These are phyloP conservation scores for Caryopteris hybrid DNA, from an alignment of 305 asterid species.

Conservation along the genomic window DNA sequence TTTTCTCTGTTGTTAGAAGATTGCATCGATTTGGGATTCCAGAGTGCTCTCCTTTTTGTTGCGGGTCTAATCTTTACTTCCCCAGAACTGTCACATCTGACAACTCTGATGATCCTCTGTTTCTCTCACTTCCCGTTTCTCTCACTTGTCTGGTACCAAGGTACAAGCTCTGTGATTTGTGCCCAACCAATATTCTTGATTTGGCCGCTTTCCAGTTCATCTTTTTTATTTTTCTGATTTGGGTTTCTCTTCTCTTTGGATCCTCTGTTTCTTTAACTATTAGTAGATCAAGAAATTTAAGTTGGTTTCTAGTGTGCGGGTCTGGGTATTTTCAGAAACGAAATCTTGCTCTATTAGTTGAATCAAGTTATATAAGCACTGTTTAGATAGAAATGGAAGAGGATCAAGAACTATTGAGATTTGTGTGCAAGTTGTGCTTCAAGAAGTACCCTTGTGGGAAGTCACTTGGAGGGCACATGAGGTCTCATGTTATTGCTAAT, in stretches of 20 bases:
- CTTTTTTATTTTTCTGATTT: constrained; percentile 19
- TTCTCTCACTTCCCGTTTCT: constrained; percentile 18
- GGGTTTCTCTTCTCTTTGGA: not conserved
- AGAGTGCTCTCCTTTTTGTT: no score
- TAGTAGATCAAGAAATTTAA: constrained; percentile 20
- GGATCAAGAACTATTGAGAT: constrained; percentile 56
- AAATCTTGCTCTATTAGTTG: constrained; percentile 16
- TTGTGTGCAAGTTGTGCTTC: constrained; percentile 66
- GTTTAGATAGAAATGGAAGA: constrained; percentile 34
- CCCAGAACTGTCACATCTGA: constrained; percentile 38
- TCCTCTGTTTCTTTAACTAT: constrained; percentile 4
- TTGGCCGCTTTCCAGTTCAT: constrained; percentile 16
- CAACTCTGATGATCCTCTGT: no score
- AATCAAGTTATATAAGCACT: not conserved
- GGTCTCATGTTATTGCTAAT: constrained; percentile 64
- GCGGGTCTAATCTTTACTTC: constrained; percentile 18
- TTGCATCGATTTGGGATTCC: constrained; percentile 36
- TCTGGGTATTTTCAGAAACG: no score
- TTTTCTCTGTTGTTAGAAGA: constrained; percentile 16
- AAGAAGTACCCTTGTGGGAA: constrained; percentile 83
- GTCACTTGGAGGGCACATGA: constrained; percentile 85
- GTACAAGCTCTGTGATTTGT: constrained; percentile 29
- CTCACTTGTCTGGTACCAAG: constrained; percentile 19
- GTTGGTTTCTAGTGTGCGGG: no score
- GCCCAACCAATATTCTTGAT: constrained; percentile 28